These are phyloP conservation scores for Ophiostoma angusticollis DNA, from an alignment of 2,329 filamentous ascomycete species.

Conservation along the genomic window DNA sequence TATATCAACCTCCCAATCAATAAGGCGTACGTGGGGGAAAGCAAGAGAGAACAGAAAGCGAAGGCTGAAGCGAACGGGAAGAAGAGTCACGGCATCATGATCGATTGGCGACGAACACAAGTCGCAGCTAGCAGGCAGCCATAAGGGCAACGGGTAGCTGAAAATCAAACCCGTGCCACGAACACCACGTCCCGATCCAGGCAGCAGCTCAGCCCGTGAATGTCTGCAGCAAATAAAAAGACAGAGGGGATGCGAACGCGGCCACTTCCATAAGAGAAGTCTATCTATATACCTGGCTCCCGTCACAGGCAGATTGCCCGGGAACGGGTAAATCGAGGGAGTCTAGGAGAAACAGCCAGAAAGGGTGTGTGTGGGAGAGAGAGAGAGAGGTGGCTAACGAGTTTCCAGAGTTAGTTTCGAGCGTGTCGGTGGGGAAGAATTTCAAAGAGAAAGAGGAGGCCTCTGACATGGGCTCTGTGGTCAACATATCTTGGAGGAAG, in stretches of 20 bases:
- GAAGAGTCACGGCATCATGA: no score
- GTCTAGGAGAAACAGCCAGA: neutral
- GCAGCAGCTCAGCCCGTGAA: no score
- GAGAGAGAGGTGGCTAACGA: no score
- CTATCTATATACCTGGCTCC: constrained; percentile 2
- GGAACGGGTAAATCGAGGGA: neutral
- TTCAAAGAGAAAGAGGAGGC: no score
- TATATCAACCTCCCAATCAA: no score
- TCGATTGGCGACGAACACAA: no score
- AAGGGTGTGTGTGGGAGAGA: neutral
- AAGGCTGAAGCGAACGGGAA: constrained; percentile 1
- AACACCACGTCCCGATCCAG: neutral
- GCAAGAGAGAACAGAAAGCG: no score
- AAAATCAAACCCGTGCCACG: neutral
- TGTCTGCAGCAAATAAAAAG: neutral
- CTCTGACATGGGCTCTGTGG: no score
- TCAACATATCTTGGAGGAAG: no score
- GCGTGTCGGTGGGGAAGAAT: no score
- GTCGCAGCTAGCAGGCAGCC: no score
- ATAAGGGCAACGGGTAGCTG: neutral
- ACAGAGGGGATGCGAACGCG: neutral
- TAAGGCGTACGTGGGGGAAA: neutral
- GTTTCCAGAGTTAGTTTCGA: no score
- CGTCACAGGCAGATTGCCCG: constrained; percentile 5
- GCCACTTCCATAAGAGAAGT: neutral